Conservation (phyloP, 192 early-diverging fungal species). For the Coemansia sp. region DNA sequence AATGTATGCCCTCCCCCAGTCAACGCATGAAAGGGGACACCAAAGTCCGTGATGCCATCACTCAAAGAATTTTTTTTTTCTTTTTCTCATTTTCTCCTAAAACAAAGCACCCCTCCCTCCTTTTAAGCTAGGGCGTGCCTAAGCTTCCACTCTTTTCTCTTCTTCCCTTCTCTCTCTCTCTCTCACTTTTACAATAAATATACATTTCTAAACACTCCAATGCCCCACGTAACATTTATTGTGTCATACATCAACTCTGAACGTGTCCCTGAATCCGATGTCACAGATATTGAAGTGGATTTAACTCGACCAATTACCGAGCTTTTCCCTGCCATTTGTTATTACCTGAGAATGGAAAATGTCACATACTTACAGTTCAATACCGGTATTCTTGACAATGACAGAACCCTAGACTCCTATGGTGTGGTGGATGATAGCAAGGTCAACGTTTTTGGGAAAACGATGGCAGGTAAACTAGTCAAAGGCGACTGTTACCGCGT, state of each 20-base stretch:
- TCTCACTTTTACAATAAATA: neutral
- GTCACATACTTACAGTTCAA: too few species aligned
- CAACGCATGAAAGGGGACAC: too few species aligned
- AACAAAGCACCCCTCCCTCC: neutral
- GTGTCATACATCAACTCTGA: neutral
- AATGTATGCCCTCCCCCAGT: too few species aligned
- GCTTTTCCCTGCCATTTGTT: too few species aligned
- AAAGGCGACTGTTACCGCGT: neutral
- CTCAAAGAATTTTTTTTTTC: too few species aligned
- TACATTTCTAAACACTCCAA: neutral
- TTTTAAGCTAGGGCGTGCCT: neutral
- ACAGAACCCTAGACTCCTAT: too few species aligned
- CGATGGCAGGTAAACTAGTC: too few species aligned
- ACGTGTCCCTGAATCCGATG: neutral
- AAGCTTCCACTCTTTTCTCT: neutral
- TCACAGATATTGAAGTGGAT: neutral
- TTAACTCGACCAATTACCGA: neutral
- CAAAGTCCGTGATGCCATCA: too few species aligned
- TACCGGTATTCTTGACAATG: too few species aligned
- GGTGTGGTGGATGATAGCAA: too few species aligned
- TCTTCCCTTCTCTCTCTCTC: neutral
- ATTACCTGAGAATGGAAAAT: too few species aligned
- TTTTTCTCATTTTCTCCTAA: neutral
- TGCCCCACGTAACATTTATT: neutral
- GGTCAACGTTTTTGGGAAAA: too few species aligned